phyloP scores from a whole-genome alignment of 306 rosid species.

The Oemleria cerasiformis region DNA sequence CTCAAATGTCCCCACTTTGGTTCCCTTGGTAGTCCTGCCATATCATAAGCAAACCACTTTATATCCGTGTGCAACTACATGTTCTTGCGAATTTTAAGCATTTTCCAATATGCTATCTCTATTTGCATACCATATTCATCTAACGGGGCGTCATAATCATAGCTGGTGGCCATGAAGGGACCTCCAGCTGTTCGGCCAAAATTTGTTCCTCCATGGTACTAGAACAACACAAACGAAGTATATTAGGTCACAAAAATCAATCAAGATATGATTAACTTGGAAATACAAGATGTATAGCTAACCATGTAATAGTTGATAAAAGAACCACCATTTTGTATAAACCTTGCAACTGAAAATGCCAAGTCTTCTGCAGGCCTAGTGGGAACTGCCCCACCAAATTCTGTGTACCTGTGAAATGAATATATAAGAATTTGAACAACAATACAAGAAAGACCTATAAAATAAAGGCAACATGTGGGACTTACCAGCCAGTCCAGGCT shows the following conservation, averaged over 20 bases:
- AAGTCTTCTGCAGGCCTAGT: conserved; percentile 81
- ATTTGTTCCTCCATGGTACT: conserved; percentile 99
- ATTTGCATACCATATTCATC: conserved; percentile 79
- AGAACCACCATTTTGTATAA: conserved; percentile 84
- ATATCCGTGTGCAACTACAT: conserved; percentile 5
- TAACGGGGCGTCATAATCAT: conserved; percentile 87
- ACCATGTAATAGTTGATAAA: conserved; percentile 91
- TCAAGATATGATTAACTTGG: not conserved
- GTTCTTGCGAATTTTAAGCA: not conserved
- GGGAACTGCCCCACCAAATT: conserved; percentile 82
- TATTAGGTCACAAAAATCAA: not conserved
- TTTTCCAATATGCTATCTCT: not conserved
- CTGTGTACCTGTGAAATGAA: conserved; percentile 62
- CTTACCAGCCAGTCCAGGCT: conserved; percentile 92
- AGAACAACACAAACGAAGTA: not conserved
- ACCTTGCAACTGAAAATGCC: conserved; percentile 80
- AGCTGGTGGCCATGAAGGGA: conserved; percentile 86
- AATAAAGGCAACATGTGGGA: conserved; percentile 20
- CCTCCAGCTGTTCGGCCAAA: conserved; percentile 89
- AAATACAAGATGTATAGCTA: not conserved
- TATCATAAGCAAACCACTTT: conserved; percentile 17
- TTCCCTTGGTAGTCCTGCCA: conserved; percentile 64
- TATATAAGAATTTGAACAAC: not conserved
- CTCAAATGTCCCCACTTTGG: conserved; percentile 97
- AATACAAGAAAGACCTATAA: conserved; percentile 3